phyloP scores from a whole-genome alignment of 257 asterid species.

The Marsdenia floribunda region DNA sequence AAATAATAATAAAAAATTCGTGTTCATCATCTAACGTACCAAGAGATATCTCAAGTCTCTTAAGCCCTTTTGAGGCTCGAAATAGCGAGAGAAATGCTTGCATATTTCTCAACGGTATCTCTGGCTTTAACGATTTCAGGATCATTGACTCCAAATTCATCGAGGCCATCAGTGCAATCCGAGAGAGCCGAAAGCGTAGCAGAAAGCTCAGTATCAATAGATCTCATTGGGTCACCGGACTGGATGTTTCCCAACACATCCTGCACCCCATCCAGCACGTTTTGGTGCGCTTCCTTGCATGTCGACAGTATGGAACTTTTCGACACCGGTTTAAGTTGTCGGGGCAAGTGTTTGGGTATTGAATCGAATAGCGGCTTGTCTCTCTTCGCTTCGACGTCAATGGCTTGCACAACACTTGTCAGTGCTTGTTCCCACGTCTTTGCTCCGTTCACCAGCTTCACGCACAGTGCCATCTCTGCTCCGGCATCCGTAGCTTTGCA shows the following conservation, averaged over 20 bases:
- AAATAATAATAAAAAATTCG: too few species aligned
- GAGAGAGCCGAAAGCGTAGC: slow-evolving; percentile 4
- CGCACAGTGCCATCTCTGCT: slow-evolving; percentile 1
- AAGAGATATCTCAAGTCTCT: too few species aligned
- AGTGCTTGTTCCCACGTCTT: slow-evolving; percentile 20
- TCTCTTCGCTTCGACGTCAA: background rate
- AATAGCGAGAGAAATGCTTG: slow-evolving; percentile 21
- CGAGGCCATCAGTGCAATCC: slow-evolving; percentile 24
- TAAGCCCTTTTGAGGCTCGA: background rate
- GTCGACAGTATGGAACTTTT: slow-evolving; percentile 4
- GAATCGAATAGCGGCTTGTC: background rate
- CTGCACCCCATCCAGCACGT: background rate
- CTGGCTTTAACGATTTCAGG: background rate
- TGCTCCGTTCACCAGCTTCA: slow-evolving; percentile 19
- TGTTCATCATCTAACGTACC: too few species aligned
- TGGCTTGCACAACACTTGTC: background rate
- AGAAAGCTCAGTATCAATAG: slow-evolving; percentile 8
- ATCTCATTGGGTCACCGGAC: background rate
- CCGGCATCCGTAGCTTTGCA: slow-evolving; percentile 9
- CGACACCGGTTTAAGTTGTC: background rate
- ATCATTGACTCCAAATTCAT: slow-evolving; percentile 10
- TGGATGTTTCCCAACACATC: slow-evolving; percentile 1
- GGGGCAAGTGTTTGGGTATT: background rate
- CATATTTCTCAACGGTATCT: background rate
- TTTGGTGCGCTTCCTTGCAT: background rate